Base-by-base conservation (phyloP, 495 filamentous ascomycete species). In the Chaetomium fimeti region DNA sequence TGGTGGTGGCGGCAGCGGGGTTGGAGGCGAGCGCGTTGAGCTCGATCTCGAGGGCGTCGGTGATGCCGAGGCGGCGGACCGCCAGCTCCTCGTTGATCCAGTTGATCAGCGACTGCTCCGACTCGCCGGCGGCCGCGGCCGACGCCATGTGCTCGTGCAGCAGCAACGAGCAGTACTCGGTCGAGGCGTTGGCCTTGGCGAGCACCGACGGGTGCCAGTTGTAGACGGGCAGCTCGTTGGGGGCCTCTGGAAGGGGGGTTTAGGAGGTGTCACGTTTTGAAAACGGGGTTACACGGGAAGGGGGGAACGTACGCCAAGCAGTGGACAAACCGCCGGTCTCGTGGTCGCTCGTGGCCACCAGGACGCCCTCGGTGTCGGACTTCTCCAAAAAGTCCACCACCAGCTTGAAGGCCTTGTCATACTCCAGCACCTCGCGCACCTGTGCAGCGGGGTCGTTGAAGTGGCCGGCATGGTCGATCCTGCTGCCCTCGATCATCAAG, bases 381-480 rank as follows among this genome's bases (percentile, higher is more conserved):
- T 87, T 78, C 22, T 92, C 85, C 11, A 98, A 74, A 74, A 97
- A 98, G 42, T 96, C 87, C 15, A 97, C 72, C 0, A 96, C 92
- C 9, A 84, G 83, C 49, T 87, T 79, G 75, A 98, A 93, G 0
- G 93, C 84, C 71, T 84, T 87, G 78, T 98, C 94, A 66, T 97
- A 98, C 43, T 89, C 93, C 7, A 97, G 78, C 1, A 98, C 92
- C 71, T 98, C 94, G 62, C 93, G 87, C 11, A 98, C 94, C 72
- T 98, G 95, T 0, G 95, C 92, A 13, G 89, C 93, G 1, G 94
- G 94, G 72, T 98, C 94, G 69, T 98, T 98, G 59, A 85, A 87
- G 70, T 98, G 94, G 15, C 92, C 95, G 3, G 94, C 93, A 74
- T 98, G 95, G 67, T 98, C 94, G 67, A 98, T 98, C 38, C 95